A percentile compares a stretch with the other conserved stretches of the same genome.
phyloP scores from a whole-genome alignment of 2,329 filamentous ascomycete genomes.

The Diaporthe australafricana region DNA sequence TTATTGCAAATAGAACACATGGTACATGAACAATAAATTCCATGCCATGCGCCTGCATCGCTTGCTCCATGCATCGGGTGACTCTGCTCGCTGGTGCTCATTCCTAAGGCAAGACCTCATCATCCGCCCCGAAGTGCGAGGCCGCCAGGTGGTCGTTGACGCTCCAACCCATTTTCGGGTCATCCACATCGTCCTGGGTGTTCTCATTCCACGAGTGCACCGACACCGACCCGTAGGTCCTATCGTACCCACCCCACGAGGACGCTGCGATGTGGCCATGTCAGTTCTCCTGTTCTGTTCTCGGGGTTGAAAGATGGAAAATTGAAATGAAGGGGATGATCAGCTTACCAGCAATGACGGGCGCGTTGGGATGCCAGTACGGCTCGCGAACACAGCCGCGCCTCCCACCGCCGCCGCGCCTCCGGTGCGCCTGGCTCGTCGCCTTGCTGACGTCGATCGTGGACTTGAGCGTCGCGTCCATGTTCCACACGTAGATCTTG shows the following conservation, averaged over 20 bases:
- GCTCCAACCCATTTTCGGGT: conserved; percentile 66
- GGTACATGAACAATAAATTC: background rate
- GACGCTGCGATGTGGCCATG: conserved; percentile 68
- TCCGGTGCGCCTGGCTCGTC: conserved; percentile 54
- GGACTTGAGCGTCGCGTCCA: conserved; percentile 86
- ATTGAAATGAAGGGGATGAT: background rate
- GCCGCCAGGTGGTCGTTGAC: conserved; percentile 68
- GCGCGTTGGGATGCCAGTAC: conserved; percentile 89
- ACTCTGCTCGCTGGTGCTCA: background rate
- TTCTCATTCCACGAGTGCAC: conserved; percentile 83
- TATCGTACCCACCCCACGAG: conserved; percentile 82
- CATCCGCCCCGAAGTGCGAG: conserved; percentile 1
- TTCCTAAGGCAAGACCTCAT: background rate
- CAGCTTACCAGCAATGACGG: conserved; percentile 75
- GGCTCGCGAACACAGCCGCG: conserved; percentile 86
- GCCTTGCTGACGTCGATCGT: conserved; percentile 82
- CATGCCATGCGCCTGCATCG: background rate
- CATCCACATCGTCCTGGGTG: conserved; percentile 71
- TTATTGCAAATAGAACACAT: background rate
- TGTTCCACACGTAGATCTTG: conserved; percentile 90
- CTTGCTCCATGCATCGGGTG: background rate
- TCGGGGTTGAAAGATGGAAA: background rate
- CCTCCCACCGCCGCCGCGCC: conserved; percentile 25
- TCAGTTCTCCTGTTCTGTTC: background rate
- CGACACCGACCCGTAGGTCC: conserved; percentile 79